Conservation (phyloP, 176 grass and related monocot species). For the Panicum miliaceum region DNA sequence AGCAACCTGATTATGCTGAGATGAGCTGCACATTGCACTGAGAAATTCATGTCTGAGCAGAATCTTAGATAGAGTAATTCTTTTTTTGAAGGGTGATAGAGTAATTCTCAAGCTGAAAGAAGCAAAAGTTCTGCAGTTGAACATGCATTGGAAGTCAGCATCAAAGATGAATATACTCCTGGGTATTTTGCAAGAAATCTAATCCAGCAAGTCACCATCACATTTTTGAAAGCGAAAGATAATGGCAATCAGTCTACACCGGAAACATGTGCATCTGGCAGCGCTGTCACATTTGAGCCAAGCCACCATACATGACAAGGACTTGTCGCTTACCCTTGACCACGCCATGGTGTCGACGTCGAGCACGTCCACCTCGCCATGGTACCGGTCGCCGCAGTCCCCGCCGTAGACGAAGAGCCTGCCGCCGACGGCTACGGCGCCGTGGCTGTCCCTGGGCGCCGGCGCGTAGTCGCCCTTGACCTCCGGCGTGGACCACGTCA, state of each 20-base stretch:
- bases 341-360: slow-evolving; percentile 79
- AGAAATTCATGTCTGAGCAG: neutral
- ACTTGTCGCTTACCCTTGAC: slow-evolving; percentile 74
- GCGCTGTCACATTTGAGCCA: slow-evolving; percentile 13
- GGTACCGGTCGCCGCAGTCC: slow-evolving; percentile 89
- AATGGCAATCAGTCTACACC: slow-evolving; percentile 23
- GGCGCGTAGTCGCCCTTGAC: slow-evolving; percentile 54
- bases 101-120: neutral
- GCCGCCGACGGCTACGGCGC: slow-evolving; percentile 60
- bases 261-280: slow-evolving; percentile 42
- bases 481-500: slow-evolving; percentile 86
- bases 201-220: slow-evolving; percentile 22
- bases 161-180: neutral
- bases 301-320: slow-evolving; percentile 33
- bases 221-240: slow-evolving; percentile 28
- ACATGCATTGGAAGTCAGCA: slow-evolving; percentile 24
- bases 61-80: neutral
- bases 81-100: no score
- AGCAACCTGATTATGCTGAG: neutral
- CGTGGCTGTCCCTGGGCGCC: slow-evolving; percentile 89
- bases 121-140: neutral
- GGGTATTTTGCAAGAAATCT: neutral
- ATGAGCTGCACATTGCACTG: neutral
- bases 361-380: slow-evolving; percentile 91
- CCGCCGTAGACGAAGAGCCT: slow-evolving; percentile 85